Base-by-base conservation (phyloP, 208 protist genomes). In the Trypanosoma mega region DNA sequence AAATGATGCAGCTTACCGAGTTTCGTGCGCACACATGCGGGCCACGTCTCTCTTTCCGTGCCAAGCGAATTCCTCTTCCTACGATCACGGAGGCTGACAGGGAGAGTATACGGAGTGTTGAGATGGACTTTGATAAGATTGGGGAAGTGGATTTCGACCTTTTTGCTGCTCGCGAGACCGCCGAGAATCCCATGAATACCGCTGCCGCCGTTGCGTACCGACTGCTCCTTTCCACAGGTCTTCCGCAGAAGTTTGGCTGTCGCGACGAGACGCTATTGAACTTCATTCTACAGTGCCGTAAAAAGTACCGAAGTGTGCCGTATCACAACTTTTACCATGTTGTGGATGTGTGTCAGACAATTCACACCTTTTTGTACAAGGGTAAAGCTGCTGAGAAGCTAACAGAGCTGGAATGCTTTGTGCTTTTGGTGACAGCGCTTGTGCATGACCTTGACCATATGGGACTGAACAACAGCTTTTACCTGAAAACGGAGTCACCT, bases 381-480 rank as follows among this genome's bases (percentile, higher is more conserved):
- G 80, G 81, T 50, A 62, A 62, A n/a, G 64, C 69, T 14, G 63
- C 57, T 29, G 77, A 87, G 51, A 68, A 74, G 37, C 65, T 90
- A 54, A 88, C 77, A 52, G 78, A 84, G 61, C 58, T 93, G 45
- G 82, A 93, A 50, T 87, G 83, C 71, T 91, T 79, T 71, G 82
- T 89, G 68, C 74, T 93, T 51, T 66, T 93, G 0, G 56, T 87
- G 29, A 91, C 83, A 33, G 78, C 87, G 34, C 77, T 91, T 46
- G 78, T 87, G 43, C 87, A 93, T 53, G 87, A 93, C 56, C 69
- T 93, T 43, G 86, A 93, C 63, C 87, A 94, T 65, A 94, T 94
- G 87, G 87, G 87, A 41, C 72, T 94, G 67, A 94, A 94, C 77
- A 94, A 94, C 80, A 91, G 81, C 69, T 94, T 94, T 68, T 88